phyloP scores from a whole-genome alignment of 495 filamentous ascomycete genomes.

The Podospora tetraspora region DNA sequence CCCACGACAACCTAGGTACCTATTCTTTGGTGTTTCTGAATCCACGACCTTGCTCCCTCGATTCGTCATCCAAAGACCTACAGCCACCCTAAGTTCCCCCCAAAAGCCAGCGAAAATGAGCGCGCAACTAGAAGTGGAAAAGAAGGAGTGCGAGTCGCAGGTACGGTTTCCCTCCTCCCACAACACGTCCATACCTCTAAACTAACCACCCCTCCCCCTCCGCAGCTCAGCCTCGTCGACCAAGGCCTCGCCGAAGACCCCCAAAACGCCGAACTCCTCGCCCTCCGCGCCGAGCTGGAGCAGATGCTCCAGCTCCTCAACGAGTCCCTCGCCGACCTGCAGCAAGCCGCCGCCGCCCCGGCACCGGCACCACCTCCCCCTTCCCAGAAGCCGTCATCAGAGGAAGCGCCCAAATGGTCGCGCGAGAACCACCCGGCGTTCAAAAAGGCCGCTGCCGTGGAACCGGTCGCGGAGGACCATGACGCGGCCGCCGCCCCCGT shows the following conservation, averaged over 20 bases:
- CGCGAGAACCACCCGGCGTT: slow-evolving; percentile 67
- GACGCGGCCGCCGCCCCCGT: slow-evolving; percentile 44
- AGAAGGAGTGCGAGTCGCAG: slow-evolving; percentile 79
- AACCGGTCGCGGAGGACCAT: slow-evolving; percentile 21
- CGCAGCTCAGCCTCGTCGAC: slow-evolving; percentile 74
- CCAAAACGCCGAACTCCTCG: slow-evolving; percentile 73
- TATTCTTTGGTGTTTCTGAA: not conserved
- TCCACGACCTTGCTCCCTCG: not conserved
- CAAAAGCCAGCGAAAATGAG: slow-evolving; percentile 13
- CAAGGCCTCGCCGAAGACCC: slow-evolving; percentile 74
- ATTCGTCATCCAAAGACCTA: not conserved
- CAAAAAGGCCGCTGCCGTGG: slow-evolving; percentile 49
- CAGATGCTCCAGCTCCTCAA: slow-evolving; percentile 74
- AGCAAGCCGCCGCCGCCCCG: slow-evolving; percentile 29
- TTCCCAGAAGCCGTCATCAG: slow-evolving; percentile 26
- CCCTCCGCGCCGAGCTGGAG: slow-evolving; percentile 76
- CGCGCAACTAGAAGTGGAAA: slow-evolving; percentile 62
- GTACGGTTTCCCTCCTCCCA: slow-evolving; percentile 37
- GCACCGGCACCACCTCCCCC: slow-evolving; percentile 40
- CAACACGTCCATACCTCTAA: slow-evolving; percentile 3
- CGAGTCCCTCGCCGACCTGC: slow-evolving; percentile 68
- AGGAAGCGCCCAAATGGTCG: slow-evolving; percentile 58
- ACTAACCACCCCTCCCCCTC: not conserved
- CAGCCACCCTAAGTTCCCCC: not conserved
- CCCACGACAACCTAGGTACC: not conserved